Conservation (phyloP, 2,329 filamentous ascomycete species). For the Arthrobotrys sinensis region DNA sequence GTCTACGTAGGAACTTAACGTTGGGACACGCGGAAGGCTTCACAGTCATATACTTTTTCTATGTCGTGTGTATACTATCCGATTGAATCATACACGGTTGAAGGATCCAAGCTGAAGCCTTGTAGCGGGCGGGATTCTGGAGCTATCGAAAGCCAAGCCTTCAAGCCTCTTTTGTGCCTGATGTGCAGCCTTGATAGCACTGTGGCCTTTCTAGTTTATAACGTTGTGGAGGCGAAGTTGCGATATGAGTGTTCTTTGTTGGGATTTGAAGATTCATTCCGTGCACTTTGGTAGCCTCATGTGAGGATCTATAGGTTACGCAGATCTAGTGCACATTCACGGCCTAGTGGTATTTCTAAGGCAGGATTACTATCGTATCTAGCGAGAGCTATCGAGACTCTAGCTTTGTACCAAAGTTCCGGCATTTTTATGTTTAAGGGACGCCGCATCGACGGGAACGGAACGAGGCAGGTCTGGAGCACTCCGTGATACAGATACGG, state of each 20-base stretch:
- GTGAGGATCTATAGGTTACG: slow-evolving; percentile 21
- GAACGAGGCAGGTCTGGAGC: slow-evolving; percentile 21
- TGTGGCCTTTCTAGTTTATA: not conserved
- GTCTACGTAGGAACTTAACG: slow-evolving; percentile 18
- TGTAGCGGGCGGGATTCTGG: slow-evolving; percentile 31
- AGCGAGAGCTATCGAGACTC: slow-evolving; percentile 8
- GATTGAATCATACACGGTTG: slow-evolving; percentile 33
- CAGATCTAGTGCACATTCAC: not conserved
- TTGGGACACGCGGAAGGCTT: slow-evolving; percentile 2
- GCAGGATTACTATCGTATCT: not conserved
- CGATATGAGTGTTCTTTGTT: slow-evolving; percentile 39
- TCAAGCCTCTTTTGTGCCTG: slow-evolving; percentile 26
- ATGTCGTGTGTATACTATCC: not conserved
- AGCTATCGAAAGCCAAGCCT: slow-evolving; percentile 35
- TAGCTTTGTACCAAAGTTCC: not conserved
- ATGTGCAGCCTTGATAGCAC: slow-evolving; percentile 36
- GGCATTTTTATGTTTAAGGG: slow-evolving; percentile 9
- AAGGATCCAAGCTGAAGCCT: slow-evolving; percentile 40
- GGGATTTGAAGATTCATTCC: slow-evolving; percentile 8
- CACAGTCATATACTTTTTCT: slow-evolving; percentile 21
- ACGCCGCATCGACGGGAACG: slow-evolving; percentile 13
- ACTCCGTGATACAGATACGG: slow-evolving; percentile 2
- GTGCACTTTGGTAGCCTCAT: slow-evolving; percentile 50
- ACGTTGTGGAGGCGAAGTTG: slow-evolving; percentile 32
- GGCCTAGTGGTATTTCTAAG: not conserved